These are phyloP conservation scores for Aspergillus sojae DNA, from an alignment of 2,329 filamentous ascomycete species.

Conservation along the genomic window DNA sequence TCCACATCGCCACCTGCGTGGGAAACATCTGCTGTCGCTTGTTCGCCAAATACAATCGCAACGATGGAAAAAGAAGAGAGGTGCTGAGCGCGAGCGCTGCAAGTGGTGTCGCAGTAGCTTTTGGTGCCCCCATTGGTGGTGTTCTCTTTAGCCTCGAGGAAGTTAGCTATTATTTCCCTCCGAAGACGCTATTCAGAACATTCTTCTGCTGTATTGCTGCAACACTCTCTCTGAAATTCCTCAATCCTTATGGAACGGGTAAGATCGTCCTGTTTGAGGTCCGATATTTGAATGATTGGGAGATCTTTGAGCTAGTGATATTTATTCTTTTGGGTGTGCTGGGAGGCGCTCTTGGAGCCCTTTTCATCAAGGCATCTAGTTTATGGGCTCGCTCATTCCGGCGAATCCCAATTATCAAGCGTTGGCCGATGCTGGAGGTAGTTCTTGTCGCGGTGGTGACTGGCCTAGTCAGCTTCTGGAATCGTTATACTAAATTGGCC, in stretches of 20 bases:
- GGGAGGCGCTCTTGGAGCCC: constrained; percentile 79
- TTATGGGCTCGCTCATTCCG: constrained; percentile 89
- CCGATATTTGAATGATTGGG: constrained; percentile 87
- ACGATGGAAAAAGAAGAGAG: constrained; percentile 92
- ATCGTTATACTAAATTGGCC: constrained; percentile 81
- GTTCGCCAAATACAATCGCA: constrained; percentile 91
- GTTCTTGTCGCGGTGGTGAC: constrained; percentile 83
- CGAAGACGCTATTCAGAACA: constrained; percentile 93
- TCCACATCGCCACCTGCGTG: constrained; percentile 95
- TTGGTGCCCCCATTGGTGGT: constrained; percentile 86
- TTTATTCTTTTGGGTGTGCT: constrained; percentile 87
- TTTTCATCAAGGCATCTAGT: constrained; percentile 95
- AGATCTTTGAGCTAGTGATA: constrained; percentile 82
- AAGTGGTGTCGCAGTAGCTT: constrained; percentile 89
- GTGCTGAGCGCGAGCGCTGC: constrained; percentile 91
- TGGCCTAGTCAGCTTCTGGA: constrained; percentile 89
- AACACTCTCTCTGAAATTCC: constrained; percentile 86
- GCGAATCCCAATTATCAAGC: constrained; percentile 77
- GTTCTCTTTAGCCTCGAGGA: constrained; percentile 94
- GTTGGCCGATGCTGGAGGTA: constrained; percentile 82
- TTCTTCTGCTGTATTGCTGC: constrained; percentile 97
- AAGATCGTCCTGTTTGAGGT: constrained; percentile 98
- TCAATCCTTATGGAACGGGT: constrained; percentile 92
- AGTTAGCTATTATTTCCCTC: constrained; percentile 93
- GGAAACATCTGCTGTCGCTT: constrained; percentile 93